These are phyloP conservation scores for Glonium stellatum DNA, from an alignment of 495 filamentous ascomycete genomes.

Conservation along the genomic window DNA sequence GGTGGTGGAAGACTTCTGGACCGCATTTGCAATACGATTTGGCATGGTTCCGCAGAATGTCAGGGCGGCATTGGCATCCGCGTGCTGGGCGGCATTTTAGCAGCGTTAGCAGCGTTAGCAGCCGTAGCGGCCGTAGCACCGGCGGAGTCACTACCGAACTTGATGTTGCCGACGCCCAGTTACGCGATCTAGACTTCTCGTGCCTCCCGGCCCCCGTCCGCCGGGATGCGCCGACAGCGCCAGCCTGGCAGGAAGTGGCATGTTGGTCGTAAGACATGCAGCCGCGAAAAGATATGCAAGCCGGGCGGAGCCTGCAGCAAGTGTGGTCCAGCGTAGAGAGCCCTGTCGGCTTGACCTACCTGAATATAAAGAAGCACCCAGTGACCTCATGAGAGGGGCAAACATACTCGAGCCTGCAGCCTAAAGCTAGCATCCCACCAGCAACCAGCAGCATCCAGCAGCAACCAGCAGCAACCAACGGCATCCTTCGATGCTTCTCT, in stretches of 20 bases:
- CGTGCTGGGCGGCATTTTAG: no score
- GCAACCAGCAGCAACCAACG: neutral
- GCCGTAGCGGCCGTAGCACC: no score
- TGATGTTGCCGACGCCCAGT: no score
- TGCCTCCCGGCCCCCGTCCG: neutral
- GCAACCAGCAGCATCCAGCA: neutral
- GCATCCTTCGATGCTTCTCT: no score
- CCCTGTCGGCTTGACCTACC: neutral
- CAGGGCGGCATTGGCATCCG: no score
- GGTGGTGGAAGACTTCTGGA: no score
- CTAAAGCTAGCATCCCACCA: neutral
- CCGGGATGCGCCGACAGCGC: neutral
- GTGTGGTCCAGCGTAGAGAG: neutral
- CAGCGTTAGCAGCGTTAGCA: no score
- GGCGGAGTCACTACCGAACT: no score
- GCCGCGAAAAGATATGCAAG: neutral
- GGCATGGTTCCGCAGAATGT: no score
- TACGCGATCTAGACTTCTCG: neutral
- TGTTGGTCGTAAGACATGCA: neutral
- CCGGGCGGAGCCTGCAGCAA: neutral
- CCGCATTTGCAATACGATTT: no score
- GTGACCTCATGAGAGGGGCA: neutral
- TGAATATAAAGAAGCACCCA: neutral
- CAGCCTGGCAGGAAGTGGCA: neutral
- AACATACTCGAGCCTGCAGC: neutral